Conservation (phyloP, 1,284 basidiomycete species). For the Golubevia sp. region DNA sequence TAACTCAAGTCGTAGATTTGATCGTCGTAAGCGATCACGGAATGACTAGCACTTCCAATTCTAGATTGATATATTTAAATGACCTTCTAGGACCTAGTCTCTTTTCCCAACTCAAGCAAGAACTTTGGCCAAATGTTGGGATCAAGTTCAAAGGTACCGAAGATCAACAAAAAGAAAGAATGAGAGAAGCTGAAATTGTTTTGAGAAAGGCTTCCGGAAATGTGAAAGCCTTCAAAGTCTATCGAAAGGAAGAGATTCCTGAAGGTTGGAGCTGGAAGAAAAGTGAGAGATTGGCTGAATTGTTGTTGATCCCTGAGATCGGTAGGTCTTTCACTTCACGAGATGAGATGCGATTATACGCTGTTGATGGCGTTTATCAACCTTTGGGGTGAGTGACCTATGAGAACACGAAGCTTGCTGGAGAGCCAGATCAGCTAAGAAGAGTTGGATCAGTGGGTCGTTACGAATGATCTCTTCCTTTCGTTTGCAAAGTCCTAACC, state of each 20-base stretch:
- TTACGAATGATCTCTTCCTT: neutral
- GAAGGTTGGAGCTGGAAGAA: conserved; percentile 12
- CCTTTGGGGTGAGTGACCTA: conserved; percentile 77
- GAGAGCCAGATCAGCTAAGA: too few species aligned
- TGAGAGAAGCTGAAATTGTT: neutral
- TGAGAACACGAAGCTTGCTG: too few species aligned
- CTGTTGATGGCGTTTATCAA: conserved; percentile 71
- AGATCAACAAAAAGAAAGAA: neutral
- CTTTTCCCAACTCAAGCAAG: conserved; percentile 70
- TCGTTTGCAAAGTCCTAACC: neutral
- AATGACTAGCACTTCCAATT: conserved; percentile 82
- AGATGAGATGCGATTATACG: conserved; percentile 63
- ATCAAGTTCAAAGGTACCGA: conserved; percentile 15
- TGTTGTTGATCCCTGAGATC: conserved; percentile 23
- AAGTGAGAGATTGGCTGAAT: neutral
- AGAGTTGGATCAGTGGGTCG: too few species aligned
- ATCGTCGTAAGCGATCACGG: conserved; percentile 91
- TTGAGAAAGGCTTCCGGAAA: conserved; percentile 4
- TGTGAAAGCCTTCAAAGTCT: conserved; percentile 12
- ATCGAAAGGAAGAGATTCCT: conserved; percentile 11
- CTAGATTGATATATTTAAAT: conserved; percentile 78
- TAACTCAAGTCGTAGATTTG: conserved; percentile 81
- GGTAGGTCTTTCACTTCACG: conserved; percentile 23
- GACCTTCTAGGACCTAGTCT: conserved; percentile 76
- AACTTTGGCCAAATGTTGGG: conserved; percentile 68